These are phyloP conservation scores for Euphorbia lathyris DNA, from an alignment of 345 rosid genomes.

Conservation along the genomic window DNA sequence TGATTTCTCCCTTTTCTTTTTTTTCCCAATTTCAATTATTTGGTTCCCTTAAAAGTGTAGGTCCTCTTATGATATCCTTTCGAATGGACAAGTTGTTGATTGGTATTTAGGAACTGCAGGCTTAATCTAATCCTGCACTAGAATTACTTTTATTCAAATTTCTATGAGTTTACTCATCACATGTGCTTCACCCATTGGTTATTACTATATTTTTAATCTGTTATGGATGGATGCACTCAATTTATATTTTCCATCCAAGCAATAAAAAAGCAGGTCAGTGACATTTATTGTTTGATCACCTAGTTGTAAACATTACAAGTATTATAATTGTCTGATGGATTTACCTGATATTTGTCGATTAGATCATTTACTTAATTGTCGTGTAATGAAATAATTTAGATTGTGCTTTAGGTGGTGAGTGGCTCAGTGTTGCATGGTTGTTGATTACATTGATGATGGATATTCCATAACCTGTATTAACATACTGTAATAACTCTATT, in stretches of 20 bases:
- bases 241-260: not conserved
- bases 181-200: not conserved
- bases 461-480: not conserved
- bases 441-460: not conserved
- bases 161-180: not conserved
- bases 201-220: not conserved
- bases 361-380: not conserved
- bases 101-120: not conserved
- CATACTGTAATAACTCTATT: slow-evolving; percentile 2
- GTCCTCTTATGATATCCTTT: not conserved
- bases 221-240: not conserved
- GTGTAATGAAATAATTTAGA: not conserved
- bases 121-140: not conserved
- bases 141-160: not conserved
- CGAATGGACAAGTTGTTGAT: not conserved
- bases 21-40: too few relatives aligned
- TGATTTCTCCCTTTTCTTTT: too few relatives aligned
- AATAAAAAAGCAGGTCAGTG: not conserved
- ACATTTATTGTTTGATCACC: not conserved
- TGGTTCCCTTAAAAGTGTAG: not conserved
- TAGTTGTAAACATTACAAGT: not conserved
- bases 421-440: not conserved
- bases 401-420: not conserved
- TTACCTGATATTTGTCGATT: not conserved
- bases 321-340: not conserved